Evolutionary conservation across 805 yeast species (phyloP).

Genomic region (Peterozyma xylosa): DNA sequence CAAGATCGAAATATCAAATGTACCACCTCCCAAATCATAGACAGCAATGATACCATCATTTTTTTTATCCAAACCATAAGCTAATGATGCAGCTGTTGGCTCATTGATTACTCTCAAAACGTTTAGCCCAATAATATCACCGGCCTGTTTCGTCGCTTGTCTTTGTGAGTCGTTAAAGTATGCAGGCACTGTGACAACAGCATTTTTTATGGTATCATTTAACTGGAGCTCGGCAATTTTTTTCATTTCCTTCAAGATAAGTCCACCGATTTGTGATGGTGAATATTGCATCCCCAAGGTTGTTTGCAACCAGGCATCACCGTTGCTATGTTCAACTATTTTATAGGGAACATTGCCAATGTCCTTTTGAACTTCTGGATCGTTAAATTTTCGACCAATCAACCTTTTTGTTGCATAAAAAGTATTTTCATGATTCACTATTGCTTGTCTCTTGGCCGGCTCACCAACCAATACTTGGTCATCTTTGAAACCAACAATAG

Average conservation of each 20-base stretch:
- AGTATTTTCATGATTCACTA: constrained; percentile 90
- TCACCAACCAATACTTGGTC: constrained; percentile 91
- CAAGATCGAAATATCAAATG: constrained; percentile 90
- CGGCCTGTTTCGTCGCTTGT: constrained; percentile 91
- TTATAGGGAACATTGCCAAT: constrained; percentile 82
- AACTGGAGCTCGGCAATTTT: constrained; percentile 83
- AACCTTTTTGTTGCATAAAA: constrained; percentile 91
- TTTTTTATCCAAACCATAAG: constrained; percentile 79
- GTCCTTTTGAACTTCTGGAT: constrained; percentile 86
- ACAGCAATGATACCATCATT: constrained; percentile 75
- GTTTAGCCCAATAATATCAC: constrained; percentile 89
- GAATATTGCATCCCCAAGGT: constrained; percentile 84
- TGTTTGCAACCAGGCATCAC: constrained; percentile 90
- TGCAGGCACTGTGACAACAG: constrained; percentile 87
- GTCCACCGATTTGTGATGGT: constrained; percentile 94
- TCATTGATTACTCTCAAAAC: constrained; percentile 80
- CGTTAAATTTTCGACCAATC: constrained; percentile 89
- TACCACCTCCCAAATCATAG: constrained; percentile 96
- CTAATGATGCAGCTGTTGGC: constrained; percentile 89
- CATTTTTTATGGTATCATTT: constrained; percentile 74
- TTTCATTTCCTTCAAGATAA: constrained; percentile 89
- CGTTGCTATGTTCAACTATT: constrained; percentile 83
- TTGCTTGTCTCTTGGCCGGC: constrained; percentile 95
- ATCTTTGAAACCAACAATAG: constrained; percentile 86
- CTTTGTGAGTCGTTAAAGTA: constrained; percentile 85